Conservation (phyloP, 1,284 basidiomycete genomes). For the Cutaneotrichosporon cavernicola region DNA sequence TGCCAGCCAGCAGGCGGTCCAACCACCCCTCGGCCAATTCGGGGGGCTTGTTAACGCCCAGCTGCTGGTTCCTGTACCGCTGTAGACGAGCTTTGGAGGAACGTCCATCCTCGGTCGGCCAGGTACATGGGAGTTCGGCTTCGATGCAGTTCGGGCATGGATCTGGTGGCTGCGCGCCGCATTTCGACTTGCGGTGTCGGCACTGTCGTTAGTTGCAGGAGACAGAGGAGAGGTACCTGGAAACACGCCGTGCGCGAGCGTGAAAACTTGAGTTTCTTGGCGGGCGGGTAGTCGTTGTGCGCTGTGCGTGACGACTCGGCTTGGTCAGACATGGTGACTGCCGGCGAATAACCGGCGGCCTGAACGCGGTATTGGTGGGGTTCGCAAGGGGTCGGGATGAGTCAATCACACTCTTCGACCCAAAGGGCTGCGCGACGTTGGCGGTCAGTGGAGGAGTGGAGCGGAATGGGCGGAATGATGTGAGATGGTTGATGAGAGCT, state of each 20-base stretch:
- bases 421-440: neutral
- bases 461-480: no score
- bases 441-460: no score
- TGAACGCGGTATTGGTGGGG: neutral
- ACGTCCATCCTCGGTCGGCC: constrained; percentile 35
- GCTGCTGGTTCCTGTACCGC: constrained; percentile 17
- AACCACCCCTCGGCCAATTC: constrained; percentile 20
- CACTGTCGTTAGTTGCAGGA: constrained; percentile 26
- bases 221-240: constrained; percentile 3
- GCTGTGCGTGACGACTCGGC: constrained; percentile 9
- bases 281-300: constrained; percentile 12
- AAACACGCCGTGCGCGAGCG: constrained; percentile 27
- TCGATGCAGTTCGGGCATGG: constrained; percentile 35
- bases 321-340: neutral
- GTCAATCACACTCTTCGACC: no score
- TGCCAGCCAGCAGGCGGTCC: constrained; percentile 16
- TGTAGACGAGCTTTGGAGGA: constrained; percentile 28
- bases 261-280: constrained; percentile 34
- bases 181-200: constrained; percentile 32
- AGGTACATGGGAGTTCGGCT: constrained; percentile 27
- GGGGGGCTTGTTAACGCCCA: neutral
- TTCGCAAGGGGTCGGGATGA: neutral
- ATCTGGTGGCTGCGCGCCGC: constrained; percentile 30
- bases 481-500: no score
- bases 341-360: no score